Conservation (phyloP, 2,329 filamentous ascomycete genomes). For the Xylariaceae sp. region DNA sequence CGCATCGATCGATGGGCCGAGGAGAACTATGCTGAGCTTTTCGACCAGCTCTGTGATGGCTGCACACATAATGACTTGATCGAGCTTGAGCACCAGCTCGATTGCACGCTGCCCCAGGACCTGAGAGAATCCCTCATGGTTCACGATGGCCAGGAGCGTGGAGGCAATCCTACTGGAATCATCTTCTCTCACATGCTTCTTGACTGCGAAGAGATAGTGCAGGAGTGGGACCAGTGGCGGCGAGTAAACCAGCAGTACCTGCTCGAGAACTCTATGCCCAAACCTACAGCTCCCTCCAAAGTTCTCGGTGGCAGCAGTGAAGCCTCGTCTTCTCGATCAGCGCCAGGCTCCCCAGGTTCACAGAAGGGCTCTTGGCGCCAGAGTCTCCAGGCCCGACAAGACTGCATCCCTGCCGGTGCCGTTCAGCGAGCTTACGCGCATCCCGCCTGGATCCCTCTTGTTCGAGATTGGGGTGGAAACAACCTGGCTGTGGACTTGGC, state of each 20-base stretch:
- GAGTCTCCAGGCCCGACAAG: conserved; percentile 76
- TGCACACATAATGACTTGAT: conserved; percentile 93
- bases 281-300: conserved; percentile 62
- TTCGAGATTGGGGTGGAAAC: conserved; percentile 98
- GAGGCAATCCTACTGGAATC: conserved; percentile 83
- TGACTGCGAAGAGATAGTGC: conserved; percentile 95
- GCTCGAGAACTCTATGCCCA: conserved; percentile 51
- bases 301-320: conserved; percentile 61
- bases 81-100: conserved; percentile 90
- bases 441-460: conserved; percentile 90
- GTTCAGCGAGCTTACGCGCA: conserved; percentile 93
- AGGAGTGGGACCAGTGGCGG: conserved; percentile 97
- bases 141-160: conserved; percentile 96
- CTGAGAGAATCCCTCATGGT: conserved; percentile 84
- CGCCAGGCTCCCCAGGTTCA: conserved; percentile 45
- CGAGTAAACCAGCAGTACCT: conserved; percentile 88
- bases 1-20: conserved; percentile 93
- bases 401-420: conserved; percentile 78
- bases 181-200: conserved; percentile 93
- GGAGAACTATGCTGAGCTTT: conserved; percentile 90
- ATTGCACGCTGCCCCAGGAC: conserved; percentile 89
- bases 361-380: conserved; percentile 71
- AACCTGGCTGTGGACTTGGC: conserved; percentile 90
- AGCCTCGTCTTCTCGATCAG: conserved; percentile 64
- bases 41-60: conserved; percentile 86